Base-by-base conservation (phyloP, 257 asterid genomes). In the Solanum megistacrolobum region DNA sequence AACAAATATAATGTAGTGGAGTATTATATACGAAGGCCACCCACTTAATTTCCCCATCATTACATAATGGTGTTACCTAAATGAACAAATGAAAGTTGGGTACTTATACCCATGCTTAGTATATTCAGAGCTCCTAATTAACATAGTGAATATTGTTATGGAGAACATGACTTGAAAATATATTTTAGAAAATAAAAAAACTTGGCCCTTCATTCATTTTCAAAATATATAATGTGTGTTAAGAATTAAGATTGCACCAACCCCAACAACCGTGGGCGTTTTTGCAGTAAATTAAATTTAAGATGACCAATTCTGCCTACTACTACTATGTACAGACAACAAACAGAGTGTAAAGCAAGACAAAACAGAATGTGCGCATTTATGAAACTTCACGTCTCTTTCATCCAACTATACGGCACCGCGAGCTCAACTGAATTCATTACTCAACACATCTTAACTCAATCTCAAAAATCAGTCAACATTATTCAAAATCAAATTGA, bases 391-490 rank as follows among this genome's bases (percentile, higher is more conserved):
- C 41, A 74, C 29, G 94, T 94, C 96, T 85, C 89, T 93, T 90
- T 94, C 95, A 27, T 89, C 93, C 95, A 93, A 91, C 96, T 91
- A 86, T 55, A 32, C 88, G 48, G 27, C 60, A 18, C 11, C 27
- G 21, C 39, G 8, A 12, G 13, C 8, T 12, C 55, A 3, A 41
- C 12, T 3, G 2, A 36, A 39, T 39, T n/a, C 34, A 38, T 38
- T 18, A 55, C 25, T 55, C 25, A 20, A 20, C 11, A 55, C n/a
- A 55, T 55, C 66, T 20, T 55, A 20, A 55, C 66, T 55, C 25
- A 55, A 55, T 55, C 65, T 18, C 4, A 55, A 20, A 18, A 16
- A 18, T 20, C 66, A 55, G 25, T 18, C 4, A 7, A 55, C 10
- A 55, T 20, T 7, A 7, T 20, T 55, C 66, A 55, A 55, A 55